A percentile compares a stretch with the other conserved stretches of the same genome.
phyloP scores from a whole-genome alignment of 1,139 yeast genomes.

The Saccharomycopsis phalli region DNA sequence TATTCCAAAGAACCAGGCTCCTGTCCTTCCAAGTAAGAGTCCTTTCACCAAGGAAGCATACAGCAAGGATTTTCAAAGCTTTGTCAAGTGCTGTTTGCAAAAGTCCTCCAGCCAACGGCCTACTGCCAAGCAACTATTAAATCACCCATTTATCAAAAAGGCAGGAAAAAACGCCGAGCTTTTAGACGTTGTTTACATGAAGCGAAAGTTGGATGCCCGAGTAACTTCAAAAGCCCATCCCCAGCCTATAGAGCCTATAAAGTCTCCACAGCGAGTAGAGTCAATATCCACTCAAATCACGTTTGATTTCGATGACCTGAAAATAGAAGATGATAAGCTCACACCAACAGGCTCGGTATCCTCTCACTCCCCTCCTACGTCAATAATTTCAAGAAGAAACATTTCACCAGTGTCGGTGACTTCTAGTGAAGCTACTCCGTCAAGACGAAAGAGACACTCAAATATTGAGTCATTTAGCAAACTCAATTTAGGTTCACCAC shows the following conservation, averaged over 20 bases:
- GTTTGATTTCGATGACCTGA: conserved; percentile 20
- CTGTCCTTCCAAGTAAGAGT: conserved; percentile 29
- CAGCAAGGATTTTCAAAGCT: conserved; percentile 46
- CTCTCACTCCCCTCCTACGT: not conserved
- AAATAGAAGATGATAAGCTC: not conserved
- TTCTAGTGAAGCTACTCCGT: conserved; percentile 1
- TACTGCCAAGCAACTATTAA: conserved; percentile 48
- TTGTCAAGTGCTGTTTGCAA: conserved; percentile 54
- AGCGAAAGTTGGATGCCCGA: conserved; percentile 4
- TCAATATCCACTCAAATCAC: conserved; percentile 10
- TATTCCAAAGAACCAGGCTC: conserved; percentile 46
- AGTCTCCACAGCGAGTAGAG: conserved; percentile 1
- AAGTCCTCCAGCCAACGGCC: conserved; percentile 54
- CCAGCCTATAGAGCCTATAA: not conserved
- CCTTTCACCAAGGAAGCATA: conserved; percentile 20
- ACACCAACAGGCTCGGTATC: not conserved
- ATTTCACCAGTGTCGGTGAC: conserved; percentile 14
- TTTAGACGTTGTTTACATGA: conserved; percentile 24
- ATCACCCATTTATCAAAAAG: conserved; percentile 48
- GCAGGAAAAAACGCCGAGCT: conserved; percentile 32
- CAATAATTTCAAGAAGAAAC: conserved; percentile 2
- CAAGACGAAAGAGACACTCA: not conserved
- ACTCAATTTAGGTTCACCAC: not conserved
- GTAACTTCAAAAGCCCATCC: not conserved
- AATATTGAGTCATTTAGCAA: not conserved